Evolutionary conservation across 371 early-diverging fungal genomes (phyloP).

Genomic region (Mucor lusitanicus): DNA sequence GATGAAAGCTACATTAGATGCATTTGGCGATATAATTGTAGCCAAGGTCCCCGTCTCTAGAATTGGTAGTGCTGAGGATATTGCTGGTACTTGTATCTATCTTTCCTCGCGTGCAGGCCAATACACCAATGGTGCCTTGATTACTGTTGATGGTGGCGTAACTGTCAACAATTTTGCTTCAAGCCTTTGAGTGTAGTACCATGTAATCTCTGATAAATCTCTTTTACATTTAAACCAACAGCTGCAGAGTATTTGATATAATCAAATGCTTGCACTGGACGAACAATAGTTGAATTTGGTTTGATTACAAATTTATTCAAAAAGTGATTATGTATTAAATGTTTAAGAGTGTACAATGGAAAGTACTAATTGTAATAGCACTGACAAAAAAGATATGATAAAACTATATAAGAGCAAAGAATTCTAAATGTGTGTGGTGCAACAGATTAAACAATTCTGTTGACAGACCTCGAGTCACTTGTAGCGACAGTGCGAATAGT

Average conservation of each 20-base stretch:
- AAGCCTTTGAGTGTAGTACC: neutral
- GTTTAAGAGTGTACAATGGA: neutral
- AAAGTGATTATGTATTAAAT: neutral
- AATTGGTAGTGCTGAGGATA: constrained; percentile 80
- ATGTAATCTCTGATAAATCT: no score
- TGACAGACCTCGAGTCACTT: constrained; percentile 5
- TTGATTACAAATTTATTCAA: neutral
- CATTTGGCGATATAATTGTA: constrained; percentile 59
- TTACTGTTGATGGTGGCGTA: constrained; percentile 84
- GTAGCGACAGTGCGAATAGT: constrained; percentile 47
- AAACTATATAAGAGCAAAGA: neutral
- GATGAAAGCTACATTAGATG: constrained; percentile 76
- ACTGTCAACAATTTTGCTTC: constrained; percentile 4
- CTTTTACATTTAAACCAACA: no score
- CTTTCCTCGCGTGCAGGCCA: constrained; percentile 78
- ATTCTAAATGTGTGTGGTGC: neutral
- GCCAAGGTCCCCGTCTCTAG: constrained; percentile 68
- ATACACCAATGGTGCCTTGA: constrained; percentile 81
- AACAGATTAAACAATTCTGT: neutral
- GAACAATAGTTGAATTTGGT: neutral
- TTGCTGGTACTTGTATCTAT: constrained; percentile 84
- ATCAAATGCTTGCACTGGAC: no score
- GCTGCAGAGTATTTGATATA: no score
- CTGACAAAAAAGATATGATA: neutral
- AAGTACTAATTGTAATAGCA: neutral